These are phyloP conservation scores for Gracilaria gracilis DNA, from an alignment of 23 red algal species.

Conservation along the genomic window DNA sequence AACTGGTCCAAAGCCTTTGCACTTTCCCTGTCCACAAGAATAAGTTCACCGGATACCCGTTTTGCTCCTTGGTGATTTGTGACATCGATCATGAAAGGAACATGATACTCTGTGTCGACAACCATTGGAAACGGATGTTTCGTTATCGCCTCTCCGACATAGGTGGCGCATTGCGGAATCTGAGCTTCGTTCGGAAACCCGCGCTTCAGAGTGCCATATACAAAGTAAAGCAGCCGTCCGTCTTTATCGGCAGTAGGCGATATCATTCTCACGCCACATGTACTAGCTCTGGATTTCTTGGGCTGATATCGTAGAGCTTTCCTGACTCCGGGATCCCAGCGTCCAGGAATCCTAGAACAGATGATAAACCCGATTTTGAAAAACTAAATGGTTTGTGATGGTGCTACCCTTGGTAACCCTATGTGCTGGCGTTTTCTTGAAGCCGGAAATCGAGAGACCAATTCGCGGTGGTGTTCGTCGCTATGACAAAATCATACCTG, in stretches of 20 bases:
- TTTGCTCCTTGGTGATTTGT: not conserved
- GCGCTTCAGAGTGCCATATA: slow-evolving; percentile 47
- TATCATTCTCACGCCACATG: not conserved
- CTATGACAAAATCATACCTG: no score
- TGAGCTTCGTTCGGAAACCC: slow-evolving; percentile 39
- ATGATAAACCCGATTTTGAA: not conserved
- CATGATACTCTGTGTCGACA: slow-evolving; percentile 18
- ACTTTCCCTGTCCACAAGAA: not conserved
- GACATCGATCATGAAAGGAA: slow-evolving; percentile 31
- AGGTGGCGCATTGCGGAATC: not conserved
- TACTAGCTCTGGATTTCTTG: not conserved
- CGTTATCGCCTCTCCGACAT: slow-evolving; percentile 37
- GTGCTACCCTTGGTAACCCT: no score
- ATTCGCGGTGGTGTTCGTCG: no score
- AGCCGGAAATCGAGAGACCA: no score
- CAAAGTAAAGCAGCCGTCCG: not conserved
- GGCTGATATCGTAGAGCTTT: not conserved
- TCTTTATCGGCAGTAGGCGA: not conserved
- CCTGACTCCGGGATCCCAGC: not conserved
- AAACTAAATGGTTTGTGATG: not conserved
- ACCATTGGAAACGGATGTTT: slow-evolving; percentile 27
- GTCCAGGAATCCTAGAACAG: not conserved
- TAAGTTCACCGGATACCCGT: slow-evolving; percentile 48
- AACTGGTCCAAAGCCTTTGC: slow-evolving; percentile 25
- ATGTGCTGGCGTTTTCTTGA: not conserved